Conservation (phyloP, 345 rosid genomes). For the Eucalyptus grandis region DNA sequence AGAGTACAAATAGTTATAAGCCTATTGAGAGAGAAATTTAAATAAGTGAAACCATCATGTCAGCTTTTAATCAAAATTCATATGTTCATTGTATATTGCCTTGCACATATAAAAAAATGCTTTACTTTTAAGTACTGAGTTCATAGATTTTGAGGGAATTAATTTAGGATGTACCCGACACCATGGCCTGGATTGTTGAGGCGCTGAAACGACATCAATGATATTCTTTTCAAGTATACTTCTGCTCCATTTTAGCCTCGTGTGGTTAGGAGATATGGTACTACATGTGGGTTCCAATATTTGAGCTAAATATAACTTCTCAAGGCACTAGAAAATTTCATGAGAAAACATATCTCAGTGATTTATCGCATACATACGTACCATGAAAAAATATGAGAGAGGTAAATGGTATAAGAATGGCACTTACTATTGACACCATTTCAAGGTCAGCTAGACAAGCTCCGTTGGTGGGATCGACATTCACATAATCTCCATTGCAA, state of each 20-base stretch:
- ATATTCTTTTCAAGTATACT: neutral
- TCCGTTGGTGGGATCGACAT: neutral
- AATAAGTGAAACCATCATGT: too few species aligned
- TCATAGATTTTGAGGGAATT: neutral
- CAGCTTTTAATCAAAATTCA: too few species aligned
- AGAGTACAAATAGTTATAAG: too few species aligned
- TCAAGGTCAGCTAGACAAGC: neutral
- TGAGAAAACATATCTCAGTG: neutral
- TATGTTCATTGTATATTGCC: too few species aligned
- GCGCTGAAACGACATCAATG: neutral
- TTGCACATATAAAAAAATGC: neutral
- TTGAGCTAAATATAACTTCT: neutral
- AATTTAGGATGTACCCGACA: neutral
- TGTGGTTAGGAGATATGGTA: neutral
- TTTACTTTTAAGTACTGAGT: neutral
- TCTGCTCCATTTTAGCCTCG: neutral
- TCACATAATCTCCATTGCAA: constrained; percentile 4
- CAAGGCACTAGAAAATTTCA: neutral
- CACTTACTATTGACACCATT: neutral
- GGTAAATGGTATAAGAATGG: neutral
- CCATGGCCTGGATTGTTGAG: neutral
- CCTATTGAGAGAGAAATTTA: too few species aligned
- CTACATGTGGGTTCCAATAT: neutral
- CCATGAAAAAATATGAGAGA: neutral
- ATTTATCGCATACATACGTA: neutral